phyloP scores from a whole-genome alignment of 1,284 basidiomycete species.

The Irpex sp. region DNA sequence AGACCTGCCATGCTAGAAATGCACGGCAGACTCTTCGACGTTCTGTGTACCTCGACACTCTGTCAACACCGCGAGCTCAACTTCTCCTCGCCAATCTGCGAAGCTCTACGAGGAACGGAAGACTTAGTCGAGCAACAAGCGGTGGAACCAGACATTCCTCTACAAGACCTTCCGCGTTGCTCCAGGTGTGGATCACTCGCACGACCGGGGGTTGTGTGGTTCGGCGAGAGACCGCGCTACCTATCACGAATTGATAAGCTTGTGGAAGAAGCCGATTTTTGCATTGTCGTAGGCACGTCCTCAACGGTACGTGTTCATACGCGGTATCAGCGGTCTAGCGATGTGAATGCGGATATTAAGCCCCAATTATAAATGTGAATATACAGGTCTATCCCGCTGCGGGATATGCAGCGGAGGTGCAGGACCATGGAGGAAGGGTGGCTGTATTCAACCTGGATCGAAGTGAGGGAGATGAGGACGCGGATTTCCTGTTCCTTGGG shows the following conservation, averaged over 20 bases:
- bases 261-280: conserved; percentile 61
- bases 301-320: conserved; percentile 53
- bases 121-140: conserved; percentile 43
- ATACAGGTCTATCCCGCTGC: conserved; percentile 56
- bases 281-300: conserved; percentile 72
- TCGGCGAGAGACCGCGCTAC: conserved; percentile 60
- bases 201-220: conserved; percentile 76
- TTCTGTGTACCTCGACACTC: conserved; percentile 51
- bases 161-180: conserved; percentile 59
- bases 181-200: conserved; percentile 55
- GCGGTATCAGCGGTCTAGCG: neutral
- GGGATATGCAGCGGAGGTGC: conserved; percentile 44
- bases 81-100: conserved; percentile 56
- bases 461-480: conserved; percentile 47
- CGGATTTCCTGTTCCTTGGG: conserved; percentile 59
- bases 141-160: conserved; percentile 51
- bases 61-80: conserved; percentile 54
- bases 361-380: neutral
- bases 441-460: conserved; percentile 72
- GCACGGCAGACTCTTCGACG: conserved; percentile 71
- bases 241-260: conserved; percentile 52
- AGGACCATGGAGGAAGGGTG: conserved; percentile 49
- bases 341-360: neutral
- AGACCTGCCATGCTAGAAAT: conserved; percentile 60
- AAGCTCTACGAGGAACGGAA: conserved; percentile 61